These are phyloP conservation scores for Hypoxylon sp. DNA, from an alignment of 2,329 filamentous ascomycete genomes.

Conservation along the genomic window DNA sequence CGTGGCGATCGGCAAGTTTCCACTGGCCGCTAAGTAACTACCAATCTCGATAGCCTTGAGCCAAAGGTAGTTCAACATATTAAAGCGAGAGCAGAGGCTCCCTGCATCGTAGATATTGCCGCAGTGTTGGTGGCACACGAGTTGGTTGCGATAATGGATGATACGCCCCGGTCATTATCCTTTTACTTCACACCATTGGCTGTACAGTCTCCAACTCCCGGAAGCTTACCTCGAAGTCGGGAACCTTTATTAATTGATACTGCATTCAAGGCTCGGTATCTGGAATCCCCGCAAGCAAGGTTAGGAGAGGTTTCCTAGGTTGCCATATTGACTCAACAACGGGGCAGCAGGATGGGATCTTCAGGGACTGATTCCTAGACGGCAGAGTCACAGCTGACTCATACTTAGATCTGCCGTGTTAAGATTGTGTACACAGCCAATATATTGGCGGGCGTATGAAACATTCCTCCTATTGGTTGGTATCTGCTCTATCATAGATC, in stretches of 20 bases:
- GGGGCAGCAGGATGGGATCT: slow-evolving; percentile 14
- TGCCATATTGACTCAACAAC: neutral
- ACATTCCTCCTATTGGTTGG: slow-evolving; percentile 9
- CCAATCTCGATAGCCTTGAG: neutral
- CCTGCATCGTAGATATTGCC: neutral
- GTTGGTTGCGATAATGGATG: neutral
- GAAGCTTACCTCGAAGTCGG: neutral
- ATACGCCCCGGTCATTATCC: neutral
- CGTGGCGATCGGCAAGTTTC: neutral
- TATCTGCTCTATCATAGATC: neutral
- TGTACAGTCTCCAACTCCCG: neutral
- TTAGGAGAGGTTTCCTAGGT: slow-evolving; percentile 1
- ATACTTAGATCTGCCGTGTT: neutral
- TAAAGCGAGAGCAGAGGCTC: neutral
- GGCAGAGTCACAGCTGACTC: slow-evolving; percentile 12
- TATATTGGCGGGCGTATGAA: slow-evolving; percentile 25
- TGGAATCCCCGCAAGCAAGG: neutral
- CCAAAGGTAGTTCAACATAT: neutral
- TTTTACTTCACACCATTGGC: neutral
- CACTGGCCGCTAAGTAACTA: neutral
- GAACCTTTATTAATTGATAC: neutral
- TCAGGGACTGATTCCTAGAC: slow-evolving; percentile 12
- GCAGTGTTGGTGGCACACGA: neutral
- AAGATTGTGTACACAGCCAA: slow-evolving; percentile 10
- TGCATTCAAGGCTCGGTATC: slow-evolving; percentile 2